Conservation (phyloP, 495 filamentous ascomycete genomes). For the Acidiella bohemica region DNA sequence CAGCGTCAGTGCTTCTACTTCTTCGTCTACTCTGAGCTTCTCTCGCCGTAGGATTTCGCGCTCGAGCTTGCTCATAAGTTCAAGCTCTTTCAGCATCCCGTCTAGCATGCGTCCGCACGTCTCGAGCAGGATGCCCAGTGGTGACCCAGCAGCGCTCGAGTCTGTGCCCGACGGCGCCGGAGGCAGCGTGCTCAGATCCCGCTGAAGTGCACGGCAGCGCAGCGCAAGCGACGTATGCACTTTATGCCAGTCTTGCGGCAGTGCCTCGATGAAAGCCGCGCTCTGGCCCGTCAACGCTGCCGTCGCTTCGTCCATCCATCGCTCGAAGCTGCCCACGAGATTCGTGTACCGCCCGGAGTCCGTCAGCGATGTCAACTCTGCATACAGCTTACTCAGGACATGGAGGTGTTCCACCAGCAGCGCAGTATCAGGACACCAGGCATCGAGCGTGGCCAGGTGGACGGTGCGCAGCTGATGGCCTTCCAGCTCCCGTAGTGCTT, state of each 20-base stretch:
- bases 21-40: slow-evolving; percentile 12
- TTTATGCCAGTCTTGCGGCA: slow-evolving; percentile 14
- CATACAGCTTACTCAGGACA: slow-evolving; percentile 10
- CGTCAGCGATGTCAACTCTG: slow-evolving; percentile 8
- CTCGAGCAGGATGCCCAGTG: slow-evolving; percentile 2
- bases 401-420: slow-evolving; percentile 15
- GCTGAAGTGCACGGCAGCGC: slow-evolving; percentile 14
- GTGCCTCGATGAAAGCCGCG: slow-evolving; percentile 3
- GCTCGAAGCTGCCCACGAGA: slow-evolving; percentile 13
- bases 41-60: slow-evolving; percentile 11
- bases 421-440: slow-evolving; percentile 11
- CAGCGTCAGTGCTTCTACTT: slow-evolving; percentile 5
- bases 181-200: slow-evolving; percentile 12
- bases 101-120: slow-evolving; percentile 3
- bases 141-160: not conserved
- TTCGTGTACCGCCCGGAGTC: slow-evolving; percentile 6
- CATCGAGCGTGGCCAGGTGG: slow-evolving; percentile 4
- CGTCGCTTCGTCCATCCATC: slow-evolving; percentile 10
- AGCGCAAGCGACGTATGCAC: slow-evolving; percentile 12
- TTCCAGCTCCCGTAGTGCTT: slow-evolving; percentile 3
- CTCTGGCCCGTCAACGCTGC: not conserved
- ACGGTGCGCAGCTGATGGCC: slow-evolving; percentile 6
- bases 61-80: slow-evolving; percentile 17
- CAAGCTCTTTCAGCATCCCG: slow-evolving; percentile 17
- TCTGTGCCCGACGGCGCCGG: not conserved